phyloP scores from a whole-genome alignment of 2,329 filamentous ascomycete genomes.

The Gliomastix tumulicola region DNA sequence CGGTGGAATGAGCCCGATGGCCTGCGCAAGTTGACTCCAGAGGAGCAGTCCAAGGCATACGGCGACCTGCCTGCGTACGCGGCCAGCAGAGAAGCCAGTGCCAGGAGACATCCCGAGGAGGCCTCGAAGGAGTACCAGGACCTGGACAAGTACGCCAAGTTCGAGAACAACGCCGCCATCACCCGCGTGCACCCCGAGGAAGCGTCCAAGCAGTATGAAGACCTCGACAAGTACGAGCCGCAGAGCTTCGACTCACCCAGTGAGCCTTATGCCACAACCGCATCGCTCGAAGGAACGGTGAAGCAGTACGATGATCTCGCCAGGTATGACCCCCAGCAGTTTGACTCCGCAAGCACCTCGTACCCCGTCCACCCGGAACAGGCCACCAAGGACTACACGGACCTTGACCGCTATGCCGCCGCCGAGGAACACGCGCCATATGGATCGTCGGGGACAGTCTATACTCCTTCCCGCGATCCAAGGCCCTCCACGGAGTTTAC shows the following conservation, averaged over 20 bases:
- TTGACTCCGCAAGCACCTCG: conserved; percentile 23
- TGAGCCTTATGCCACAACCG: conserved; percentile 17
- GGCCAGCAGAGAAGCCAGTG: not conserved
- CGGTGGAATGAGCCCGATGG: conserved; percentile 1
- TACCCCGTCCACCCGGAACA: conserved; percentile 29
- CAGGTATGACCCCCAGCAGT: conserved; percentile 8
- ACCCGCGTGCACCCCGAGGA: conserved; percentile 24
- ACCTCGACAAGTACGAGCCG: conserved; percentile 32
- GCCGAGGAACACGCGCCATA: conserved; percentile 27
- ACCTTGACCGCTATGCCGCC: conserved; percentile 17
- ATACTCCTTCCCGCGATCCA: too few relatives aligned
- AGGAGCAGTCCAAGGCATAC: conserved; percentile 31
- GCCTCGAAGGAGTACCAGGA: conserved; percentile 20
- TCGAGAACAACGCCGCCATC: not conserved
- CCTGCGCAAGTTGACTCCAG: conserved; percentile 10
- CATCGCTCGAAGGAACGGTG: too few relatives aligned
- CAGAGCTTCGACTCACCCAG: conserved; percentile 17
- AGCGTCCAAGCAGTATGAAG: conserved; percentile 28
- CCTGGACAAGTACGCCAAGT: conserved; percentile 22
- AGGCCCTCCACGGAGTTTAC: too few relatives aligned
- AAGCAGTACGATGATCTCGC: conserved; percentile 13
- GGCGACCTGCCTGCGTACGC: conserved; percentile 24
- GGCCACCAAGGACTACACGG: conserved; percentile 9
- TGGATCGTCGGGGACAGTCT: conserved; percentile 15
- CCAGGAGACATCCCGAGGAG: conserved; percentile 19